Base-by-base conservation (phyloP, 202 grass and related monocot genomes). In the Zizania palustris region DNA sequence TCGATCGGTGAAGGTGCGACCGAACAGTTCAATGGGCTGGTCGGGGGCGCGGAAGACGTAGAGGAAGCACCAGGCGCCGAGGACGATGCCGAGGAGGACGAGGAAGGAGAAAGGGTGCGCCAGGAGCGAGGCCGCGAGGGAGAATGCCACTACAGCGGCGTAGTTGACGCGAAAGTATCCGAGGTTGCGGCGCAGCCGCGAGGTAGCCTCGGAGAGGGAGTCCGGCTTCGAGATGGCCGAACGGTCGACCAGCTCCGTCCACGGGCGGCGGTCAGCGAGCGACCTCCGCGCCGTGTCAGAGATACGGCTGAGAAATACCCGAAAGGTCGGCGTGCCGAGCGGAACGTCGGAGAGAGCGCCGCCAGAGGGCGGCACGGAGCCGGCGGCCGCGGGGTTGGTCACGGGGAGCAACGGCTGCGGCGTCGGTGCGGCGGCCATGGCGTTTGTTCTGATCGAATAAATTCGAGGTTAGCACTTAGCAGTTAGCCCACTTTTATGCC, bases 121-220 rank as follows among this genome's bases (percentile, higher is more conserved):
- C 34, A 90, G 82, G 44, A 93, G 94, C 71, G 91, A 97, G 28
- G 85, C 75, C 67, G 86, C 88, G 60, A 97, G 94, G 54, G 84
- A 76, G 49, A 81, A 42, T 54, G 88, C 88, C 67, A 97, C 80
- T 16, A 97, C 40, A 63, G 93, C 86, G 51, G 91, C 80, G 84
- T 97, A 97, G 86, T 97, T 93, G 67, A 97, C 93, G 71, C 90
- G 90, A 72, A 97, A 97, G 80, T 97, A 97, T 58, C 71, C 78
- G 2, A 93, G 69, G 73, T 97, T 97, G 79, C 90, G 88, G 60
- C 91, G 88, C 70, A 97, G 82, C 45, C 94, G 79, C 7, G 91
- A 90, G 55, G 88, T 75, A 60, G 91, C 91, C 51, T 93, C 91
- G 14, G 94, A 84, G 60, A 97, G 69, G 21, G 88, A 92, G 34